These are phyloP conservation scores for Aspergillus kassunensis DNA, from an alignment of 495 filamentous ascomycete species.

Conservation along the genomic window DNA sequence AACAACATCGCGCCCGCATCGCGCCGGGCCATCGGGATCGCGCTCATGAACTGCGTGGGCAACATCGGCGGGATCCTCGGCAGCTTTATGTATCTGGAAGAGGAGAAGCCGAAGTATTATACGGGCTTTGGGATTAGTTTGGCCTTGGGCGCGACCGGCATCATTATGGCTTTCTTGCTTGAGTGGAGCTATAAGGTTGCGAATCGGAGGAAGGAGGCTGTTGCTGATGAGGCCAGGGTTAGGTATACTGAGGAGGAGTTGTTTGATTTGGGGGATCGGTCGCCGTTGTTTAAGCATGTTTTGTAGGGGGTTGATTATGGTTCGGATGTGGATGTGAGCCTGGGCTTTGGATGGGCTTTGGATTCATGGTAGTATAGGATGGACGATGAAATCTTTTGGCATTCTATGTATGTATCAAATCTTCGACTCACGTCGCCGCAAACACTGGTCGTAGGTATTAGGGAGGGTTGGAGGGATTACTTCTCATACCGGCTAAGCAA, in stretches of 20 bases:
- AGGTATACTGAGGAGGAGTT: slow-evolving; percentile 34
- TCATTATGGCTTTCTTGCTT: slow-evolving; percentile 17
- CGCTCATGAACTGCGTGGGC: slow-evolving; percentile 29
- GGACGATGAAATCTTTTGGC: no score
- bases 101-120: slow-evolving; percentile 24
- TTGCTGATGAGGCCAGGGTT: slow-evolving; percentile 25
- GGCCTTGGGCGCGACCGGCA: slow-evolving; percentile 18
- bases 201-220: slow-evolving; percentile 18
- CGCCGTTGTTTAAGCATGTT: slow-evolving; percentile 32
- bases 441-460: no score
- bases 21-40: slow-evolving; percentile 34
- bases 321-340: no score
- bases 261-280: slow-evolving; percentile 41
- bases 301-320: no score
- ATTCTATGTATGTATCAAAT: no score
- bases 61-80: slow-evolving; percentile 34
- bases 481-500: no score
- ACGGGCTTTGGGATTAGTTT: slow-evolving; percentile 29
- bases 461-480: no score
- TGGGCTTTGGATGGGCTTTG: no score
- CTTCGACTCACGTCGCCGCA: no score
- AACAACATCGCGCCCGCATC: slow-evolving; percentile 34
- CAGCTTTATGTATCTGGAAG: slow-evolving; percentile 32
- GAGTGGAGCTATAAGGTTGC: slow-evolving; percentile 18
- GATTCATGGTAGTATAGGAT: no score